phyloP scores from a whole-genome alignment of 441 rosid species.

The Dalechampia spathulata region DNA sequence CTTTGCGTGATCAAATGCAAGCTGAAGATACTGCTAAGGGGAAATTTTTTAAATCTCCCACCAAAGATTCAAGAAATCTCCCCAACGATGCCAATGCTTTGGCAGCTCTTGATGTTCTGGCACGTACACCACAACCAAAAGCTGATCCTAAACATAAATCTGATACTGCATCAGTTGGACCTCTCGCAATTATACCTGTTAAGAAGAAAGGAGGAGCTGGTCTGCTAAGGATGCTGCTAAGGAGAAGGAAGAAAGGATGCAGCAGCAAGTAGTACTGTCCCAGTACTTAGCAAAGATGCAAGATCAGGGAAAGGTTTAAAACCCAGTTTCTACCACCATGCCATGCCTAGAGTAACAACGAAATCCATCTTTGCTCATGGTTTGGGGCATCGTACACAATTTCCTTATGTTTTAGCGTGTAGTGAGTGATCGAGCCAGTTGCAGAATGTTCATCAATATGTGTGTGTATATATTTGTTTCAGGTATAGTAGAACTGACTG shows the following conservation, averaged over 20 bases:
- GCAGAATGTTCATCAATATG: not conserved
- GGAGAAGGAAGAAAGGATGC: conserved; percentile 60
- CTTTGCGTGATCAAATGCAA: conserved; percentile 55
- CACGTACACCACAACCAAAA: conserved; percentile 27
- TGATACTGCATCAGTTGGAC: conserved; percentile 12
- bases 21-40: conserved; percentile 41
- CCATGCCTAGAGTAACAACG: too few species aligned
- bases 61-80: conserved; percentile 12
- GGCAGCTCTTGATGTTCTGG: conserved; percentile 8
- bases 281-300: conserved; percentile 28
- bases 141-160: conserved; percentile 23
- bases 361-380: not conserved
- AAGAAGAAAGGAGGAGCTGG: conserved; percentile 56
- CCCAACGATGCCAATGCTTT: conserved; percentile 23
- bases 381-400: not conserved
- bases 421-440: not conserved
- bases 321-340: not conserved
- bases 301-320: conserved; percentile 1
- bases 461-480: not conserved
- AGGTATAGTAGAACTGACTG: not conserved
- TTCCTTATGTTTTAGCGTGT: not conserved
- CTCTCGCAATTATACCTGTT: conserved; percentile 38
- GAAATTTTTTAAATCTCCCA: conserved; percentile 20
- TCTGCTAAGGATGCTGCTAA: conserved; percentile 53
- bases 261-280: conserved; percentile 41